Evolutionary conservation across 2,329 filamentous ascomycete species (phyloP).

Genomic region (Cucurbitaria berberidis): DNA sequence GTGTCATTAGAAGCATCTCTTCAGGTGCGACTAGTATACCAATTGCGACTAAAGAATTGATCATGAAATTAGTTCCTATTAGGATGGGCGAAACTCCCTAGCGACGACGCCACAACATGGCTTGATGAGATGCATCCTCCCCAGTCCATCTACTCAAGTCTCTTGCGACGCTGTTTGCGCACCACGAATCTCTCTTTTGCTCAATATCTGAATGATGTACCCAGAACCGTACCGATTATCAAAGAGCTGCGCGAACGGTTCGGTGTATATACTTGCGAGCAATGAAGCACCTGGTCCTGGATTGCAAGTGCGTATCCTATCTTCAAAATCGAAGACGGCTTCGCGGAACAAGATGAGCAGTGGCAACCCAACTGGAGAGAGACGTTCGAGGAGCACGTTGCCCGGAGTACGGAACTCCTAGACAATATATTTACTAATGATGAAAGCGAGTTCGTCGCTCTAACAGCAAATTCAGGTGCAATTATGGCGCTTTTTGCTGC

Average conservation of each 20-base stretch:
- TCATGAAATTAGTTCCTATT: no score
- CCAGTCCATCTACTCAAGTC: slow-evolving; percentile 66
- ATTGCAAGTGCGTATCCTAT: slow-evolving; percentile 58
- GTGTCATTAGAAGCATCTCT: no score
- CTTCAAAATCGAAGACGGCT: slow-evolving; percentile 63
- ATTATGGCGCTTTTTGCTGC: slow-evolving; percentile 60
- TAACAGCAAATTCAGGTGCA: slow-evolving; percentile 63
- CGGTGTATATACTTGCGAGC: slow-evolving; percentile 69
- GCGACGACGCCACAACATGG: no score
- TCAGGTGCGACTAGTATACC: no score
- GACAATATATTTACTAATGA: slow-evolving; percentile 58
- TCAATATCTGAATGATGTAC: slow-evolving; percentile 49
- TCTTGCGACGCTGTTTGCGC: slow-evolving; percentile 65
- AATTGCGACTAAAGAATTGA: no score
- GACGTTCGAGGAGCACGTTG: slow-evolving; percentile 10
- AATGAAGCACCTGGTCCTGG: slow-evolving; percentile 58
- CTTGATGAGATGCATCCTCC: slow-evolving; percentile 61
- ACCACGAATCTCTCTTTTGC: slow-evolving; percentile 66
- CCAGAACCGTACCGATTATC: slow-evolving; percentile 52
- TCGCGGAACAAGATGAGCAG: slow-evolving; percentile 61
- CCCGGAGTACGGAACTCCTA: slow-evolving; percentile 43
- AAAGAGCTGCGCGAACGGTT: slow-evolving; percentile 70
- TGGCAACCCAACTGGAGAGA: slow-evolving; percentile 38
- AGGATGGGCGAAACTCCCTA: no score
- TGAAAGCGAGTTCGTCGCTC: slow-evolving; percentile 51